These are phyloP conservation scores for Pythium sukuiense DNA, from an alignment of 352 stramenopile genomes.

Conservation along the genomic window DNA sequence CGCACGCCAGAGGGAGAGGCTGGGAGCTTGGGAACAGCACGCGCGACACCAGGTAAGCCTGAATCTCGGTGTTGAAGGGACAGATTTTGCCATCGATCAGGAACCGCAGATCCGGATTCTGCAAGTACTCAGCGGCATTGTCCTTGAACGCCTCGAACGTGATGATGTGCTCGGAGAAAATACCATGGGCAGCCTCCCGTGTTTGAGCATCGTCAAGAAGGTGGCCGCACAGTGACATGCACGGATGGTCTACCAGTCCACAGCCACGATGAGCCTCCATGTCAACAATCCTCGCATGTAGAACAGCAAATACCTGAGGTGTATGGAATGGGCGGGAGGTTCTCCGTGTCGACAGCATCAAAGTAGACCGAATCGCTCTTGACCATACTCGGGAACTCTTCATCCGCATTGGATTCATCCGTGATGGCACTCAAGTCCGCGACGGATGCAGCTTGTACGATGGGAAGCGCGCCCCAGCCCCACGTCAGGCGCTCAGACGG, in stretches of 20 bases:
- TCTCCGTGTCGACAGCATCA: slow-evolving; percentile 61
- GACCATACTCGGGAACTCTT: slow-evolving; percentile 46
- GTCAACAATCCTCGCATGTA: not conserved
- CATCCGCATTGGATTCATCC: slow-evolving; percentile 24
- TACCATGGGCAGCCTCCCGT: slow-evolving; percentile 42
- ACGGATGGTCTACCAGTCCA: slow-evolving; percentile 40
- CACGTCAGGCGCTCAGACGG: slow-evolving; percentile 48
- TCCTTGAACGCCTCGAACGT: slow-evolving; percentile 62
- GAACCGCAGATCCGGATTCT: slow-evolving; percentile 58
- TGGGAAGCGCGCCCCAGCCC: slow-evolving; percentile 52
- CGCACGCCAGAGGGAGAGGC: slow-evolving; percentile 32
- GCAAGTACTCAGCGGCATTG: slow-evolving; percentile 41
- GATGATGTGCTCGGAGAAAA: slow-evolving; percentile 73
- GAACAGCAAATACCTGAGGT: slow-evolving; percentile 14
- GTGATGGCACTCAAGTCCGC: slow-evolving; percentile 16
- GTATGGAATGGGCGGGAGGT: slow-evolving; percentile 22
- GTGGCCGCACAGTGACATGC: slow-evolving; percentile 76
- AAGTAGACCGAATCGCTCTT: slow-evolving; percentile 81
- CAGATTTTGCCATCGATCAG: slow-evolving; percentile 61
- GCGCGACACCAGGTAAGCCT: slow-evolving; percentile 61
- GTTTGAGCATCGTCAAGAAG: slow-evolving; percentile 45
- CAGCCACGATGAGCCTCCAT: not conserved
- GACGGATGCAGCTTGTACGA: slow-evolving; percentile 26
- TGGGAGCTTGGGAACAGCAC: slow-evolving; percentile 70
- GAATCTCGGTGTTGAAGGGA: slow-evolving; percentile 54